phyloP scores from a whole-genome alignment of 2,329 filamentous ascomycete species.

The Botrytis paeoniae region DNA sequence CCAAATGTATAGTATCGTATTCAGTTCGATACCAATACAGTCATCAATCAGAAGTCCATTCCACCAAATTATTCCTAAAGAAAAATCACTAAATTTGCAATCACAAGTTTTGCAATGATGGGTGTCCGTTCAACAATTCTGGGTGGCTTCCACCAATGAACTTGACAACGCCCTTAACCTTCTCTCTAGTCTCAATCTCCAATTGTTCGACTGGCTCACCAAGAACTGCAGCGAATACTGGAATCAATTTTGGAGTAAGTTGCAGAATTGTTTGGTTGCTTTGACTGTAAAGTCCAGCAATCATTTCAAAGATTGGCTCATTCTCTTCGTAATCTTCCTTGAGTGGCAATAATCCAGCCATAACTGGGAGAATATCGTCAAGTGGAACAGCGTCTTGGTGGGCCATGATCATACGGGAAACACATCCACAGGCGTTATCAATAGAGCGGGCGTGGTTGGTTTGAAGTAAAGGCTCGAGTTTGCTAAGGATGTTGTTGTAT shows the following conservation, averaged over 20 bases:
- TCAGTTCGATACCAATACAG: background rate
- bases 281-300: constrained; percentile 77
- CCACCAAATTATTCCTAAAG: constrained; percentile 7
- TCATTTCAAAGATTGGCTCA: constrained; percentile 85
- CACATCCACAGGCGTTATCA: constrained; percentile 90
- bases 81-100: background rate
- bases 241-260: constrained; percentile 66
- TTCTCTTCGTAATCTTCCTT: constrained; percentile 97
- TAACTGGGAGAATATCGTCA: constrained; percentile 73
- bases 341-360: constrained; percentile 77
- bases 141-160: constrained; percentile 36
- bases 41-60: background rate
- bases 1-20: background rate
- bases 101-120: constrained; percentile 24
- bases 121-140: constrained; percentile 32
- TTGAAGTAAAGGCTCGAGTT: constrained; percentile 81
- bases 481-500: constrained; percentile 74
- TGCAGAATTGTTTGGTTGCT: constrained; percentile 67
- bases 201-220: constrained; percentile 71
- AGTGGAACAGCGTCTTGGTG: constrained; percentile 82
- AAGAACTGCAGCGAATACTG: constrained; percentile 71
- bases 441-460: constrained; percentile 76
- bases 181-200: constrained; percentile 64
- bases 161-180: constrained; percentile 62
- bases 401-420: constrained; percentile 87